These are phyloP conservation scores for Phytophthora tubulina DNA, from an alignment of 352 stramenopile genomes.

Conservation along the genomic window DNA sequence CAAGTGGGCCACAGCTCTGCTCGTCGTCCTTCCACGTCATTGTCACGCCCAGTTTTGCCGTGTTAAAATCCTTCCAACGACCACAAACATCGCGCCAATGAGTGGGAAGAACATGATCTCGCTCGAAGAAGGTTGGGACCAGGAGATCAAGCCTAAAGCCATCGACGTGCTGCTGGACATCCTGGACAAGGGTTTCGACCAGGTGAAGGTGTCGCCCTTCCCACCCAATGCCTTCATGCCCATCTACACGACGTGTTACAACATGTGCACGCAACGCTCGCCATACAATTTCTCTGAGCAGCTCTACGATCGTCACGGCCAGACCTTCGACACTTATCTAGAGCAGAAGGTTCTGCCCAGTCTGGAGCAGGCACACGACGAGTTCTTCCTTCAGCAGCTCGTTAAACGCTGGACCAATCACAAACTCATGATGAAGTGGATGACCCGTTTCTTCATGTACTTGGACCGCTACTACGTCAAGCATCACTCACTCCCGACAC, in stretches of 20 bases:
- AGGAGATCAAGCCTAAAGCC: slow-evolving; percentile 90
- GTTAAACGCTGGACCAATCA: slow-evolving; percentile 98
- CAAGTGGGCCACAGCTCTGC: background rate
- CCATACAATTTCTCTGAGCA: slow-evolving; percentile 99
- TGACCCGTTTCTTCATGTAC: slow-evolving; percentile 99
- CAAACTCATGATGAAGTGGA: slow-evolving; percentile 99
- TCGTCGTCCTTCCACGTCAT: background rate
- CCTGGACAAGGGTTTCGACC: slow-evolving; percentile 88
- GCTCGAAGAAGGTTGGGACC: slow-evolving; percentile 88
- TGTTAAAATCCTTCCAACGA: background rate
- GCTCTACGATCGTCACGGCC: slow-evolving; percentile 97
- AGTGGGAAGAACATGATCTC: slow-evolving; percentile 85
- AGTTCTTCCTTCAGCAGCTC: slow-evolving; percentile 98
- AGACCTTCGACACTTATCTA: slow-evolving; percentile 91
- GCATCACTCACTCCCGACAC: slow-evolving; percentile 97
- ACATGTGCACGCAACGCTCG: slow-evolving; percentile 99
- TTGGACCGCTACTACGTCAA: slow-evolving; percentile 98
- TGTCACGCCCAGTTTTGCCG: background rate
- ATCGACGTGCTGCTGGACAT: slow-evolving; percentile 91
- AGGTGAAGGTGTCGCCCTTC: slow-evolving; percentile 84
- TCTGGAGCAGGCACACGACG: slow-evolving; percentile 90
- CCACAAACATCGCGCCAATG: slow-evolving; percentile 47
- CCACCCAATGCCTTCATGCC: slow-evolving; percentile 89
- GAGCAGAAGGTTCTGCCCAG: slow-evolving; percentile 91
- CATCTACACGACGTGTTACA: slow-evolving; percentile 96